Evolutionary conservation across 2,329 filamentous ascomycete species (phyloP), one percentile per base, ranked within the genome.

Genomic region (Fusarium compactum): DNA sequence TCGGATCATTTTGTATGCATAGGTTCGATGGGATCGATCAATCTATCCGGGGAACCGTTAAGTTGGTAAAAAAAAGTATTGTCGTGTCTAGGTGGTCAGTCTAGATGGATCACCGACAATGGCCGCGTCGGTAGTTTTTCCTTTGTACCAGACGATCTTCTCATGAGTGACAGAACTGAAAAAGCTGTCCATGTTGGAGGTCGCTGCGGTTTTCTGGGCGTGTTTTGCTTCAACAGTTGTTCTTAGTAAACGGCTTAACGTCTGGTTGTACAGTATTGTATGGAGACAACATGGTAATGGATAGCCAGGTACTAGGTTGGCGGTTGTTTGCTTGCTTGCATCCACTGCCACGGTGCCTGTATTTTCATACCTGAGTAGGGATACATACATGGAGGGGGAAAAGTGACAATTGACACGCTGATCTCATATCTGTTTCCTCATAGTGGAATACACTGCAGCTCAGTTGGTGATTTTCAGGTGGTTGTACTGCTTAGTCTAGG

Each of bases 381-480:
- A 38, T 38, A 38, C 34, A 38, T n/a, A 38, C 10, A 38, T 43
- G 25, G 34, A 25, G 25, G 22, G 27, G 12, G n/a, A 9, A 22
- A 52, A 16, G 34, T 40, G 58, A 63, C 58, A 53, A 71, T 56
- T 41, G 43, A 62, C 55, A 25, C 14, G 72, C 65, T 69, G 72
- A 74, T 74, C 72, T 73, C 65, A 62, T 56, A 71, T 73, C 66
- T 70, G 57, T 55, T 56, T 43, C 58, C 65, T 60, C 54, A 48
- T 56, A 54, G 55, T 51, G 66, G 41, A 55, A 46, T 32, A 41
- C 40, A 55, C 40, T 65, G 64, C 50, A 61, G 47, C 50, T 62
- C 38, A 62, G 50, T 69, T 59, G 44, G 48, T 63, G 62, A 63
- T 67, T 62, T 70, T 44, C 38, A 70, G 41, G 45, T 54, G 62